A percentile compares a stretch with the other conserved stretches of the same genome.
Evolutionary conservation across 768 basidiomycete species (phyloP).

Genomic region (Termitomyces sp.): DNA sequence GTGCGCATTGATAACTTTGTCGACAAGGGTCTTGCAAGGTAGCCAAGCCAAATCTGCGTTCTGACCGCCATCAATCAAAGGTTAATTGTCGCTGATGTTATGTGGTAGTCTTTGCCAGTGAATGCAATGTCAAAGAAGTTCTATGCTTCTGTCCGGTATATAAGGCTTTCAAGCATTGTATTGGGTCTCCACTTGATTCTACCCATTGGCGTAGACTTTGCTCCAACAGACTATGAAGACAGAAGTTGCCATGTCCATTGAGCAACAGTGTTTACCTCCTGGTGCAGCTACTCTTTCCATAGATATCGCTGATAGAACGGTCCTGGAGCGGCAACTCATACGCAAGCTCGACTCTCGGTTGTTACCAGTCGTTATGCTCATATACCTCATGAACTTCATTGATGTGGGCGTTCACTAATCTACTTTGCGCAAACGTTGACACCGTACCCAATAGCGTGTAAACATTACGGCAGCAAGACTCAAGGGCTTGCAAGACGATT

Average conservation of each 20-base stretch:
- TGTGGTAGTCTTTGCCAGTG: no score
- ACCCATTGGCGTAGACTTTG: background rate
- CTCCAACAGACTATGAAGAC: background rate
- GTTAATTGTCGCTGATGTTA: no score
- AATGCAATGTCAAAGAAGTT: no score
- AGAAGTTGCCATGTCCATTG: background rate
- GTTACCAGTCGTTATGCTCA: slow-evolving; percentile 50
- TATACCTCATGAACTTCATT: slow-evolving; percentile 65
- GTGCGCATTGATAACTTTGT: no score
- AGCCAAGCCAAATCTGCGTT: no score
- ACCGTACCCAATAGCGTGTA: slow-evolving; percentile 26
- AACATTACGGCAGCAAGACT: slow-evolving; percentile 43
- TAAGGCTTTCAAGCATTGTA: no score
- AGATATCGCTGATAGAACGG: slow-evolving; percentile 23
- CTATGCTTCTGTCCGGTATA: no score
- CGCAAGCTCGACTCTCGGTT: slow-evolving; percentile 51
- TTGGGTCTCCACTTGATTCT: background rate
- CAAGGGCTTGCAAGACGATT: slow-evolving; percentile 43
- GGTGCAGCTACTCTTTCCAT: background rate
- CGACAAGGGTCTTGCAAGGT: no score
- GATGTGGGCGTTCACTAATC: slow-evolving; percentile 34
- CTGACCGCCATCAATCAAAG: no score
- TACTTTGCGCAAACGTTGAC: background rate
- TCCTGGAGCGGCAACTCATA: slow-evolving; percentile 38
- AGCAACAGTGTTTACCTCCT: background rate